Evolutionary conservation across 2,329 filamentous ascomycete species (phyloP), one percentile per base, ranked within the genome.

Genomic region (Phialophora tarda): DNA sequence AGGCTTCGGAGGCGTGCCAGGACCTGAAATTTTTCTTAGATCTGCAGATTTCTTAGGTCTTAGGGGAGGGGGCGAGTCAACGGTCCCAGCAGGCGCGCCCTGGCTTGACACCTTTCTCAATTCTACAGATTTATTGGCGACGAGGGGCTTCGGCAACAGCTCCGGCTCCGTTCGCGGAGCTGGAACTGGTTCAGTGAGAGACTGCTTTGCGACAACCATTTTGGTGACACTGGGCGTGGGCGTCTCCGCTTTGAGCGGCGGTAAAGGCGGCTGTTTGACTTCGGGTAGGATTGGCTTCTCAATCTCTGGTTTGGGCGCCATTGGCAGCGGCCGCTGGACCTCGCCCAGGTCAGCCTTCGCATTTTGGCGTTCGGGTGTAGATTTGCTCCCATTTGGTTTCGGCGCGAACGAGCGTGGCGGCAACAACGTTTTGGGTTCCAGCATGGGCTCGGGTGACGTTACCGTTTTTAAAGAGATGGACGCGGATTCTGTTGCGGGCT

Each of bases 51-150:
- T 76, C 21, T 67, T 68, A 48, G 72, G 65, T 24, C 74, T 68
- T 21, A 65, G 38, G 21, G 74, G 74, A 57, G 71, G 74, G 3
- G 70, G 59, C 44, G 69, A 5, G n/a, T 64, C 61, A 14, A 17
- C 30, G 14, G 53, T 24, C 38, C 62, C 60, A 2, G 55, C 34
- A 1, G 47, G 24, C 12, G 44, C 28, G 4, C 26, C 48, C 2
- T 62, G 24, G 32, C 48, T 66, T n/a, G 73, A 72, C 5, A 71
- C 69, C 57, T 68, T 74, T 55, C 71, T 69, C 11, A 74, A 63
- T 61, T 75, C 74, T n/a, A 70, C 71, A 48, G 74, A 75, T 64
- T 76, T 76, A 30, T 64, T 68, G 50, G 72, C 68, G 11, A 75
- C 69, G 23, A 62, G 28, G 23, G 74, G 74, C 55, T 73, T 75